phyloP scores from a whole-genome alignment of 306 rosid species.

The Fragaria ananassa region DNA sequence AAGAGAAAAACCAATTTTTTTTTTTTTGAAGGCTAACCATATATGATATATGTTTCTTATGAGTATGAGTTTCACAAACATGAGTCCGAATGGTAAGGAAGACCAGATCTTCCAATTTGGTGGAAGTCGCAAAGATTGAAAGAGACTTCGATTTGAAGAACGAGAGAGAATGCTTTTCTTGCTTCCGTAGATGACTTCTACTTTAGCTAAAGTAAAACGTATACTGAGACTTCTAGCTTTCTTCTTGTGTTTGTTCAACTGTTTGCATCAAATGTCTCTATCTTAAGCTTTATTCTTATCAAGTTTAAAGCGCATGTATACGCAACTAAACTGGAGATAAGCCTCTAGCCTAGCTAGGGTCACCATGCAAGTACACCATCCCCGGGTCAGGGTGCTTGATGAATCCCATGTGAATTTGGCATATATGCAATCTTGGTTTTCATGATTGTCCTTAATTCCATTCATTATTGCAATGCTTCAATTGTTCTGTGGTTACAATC shows the following conservation, averaged over 20 bases:
- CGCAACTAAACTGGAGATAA: background rate
- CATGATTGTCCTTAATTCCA: background rate
- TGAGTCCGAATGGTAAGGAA: background rate
- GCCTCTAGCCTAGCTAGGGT: background rate
- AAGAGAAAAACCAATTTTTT: background rate
- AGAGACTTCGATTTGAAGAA: background rate
- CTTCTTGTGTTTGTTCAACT: background rate
- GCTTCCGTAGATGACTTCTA: too few relatives aligned
- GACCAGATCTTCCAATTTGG: background rate
- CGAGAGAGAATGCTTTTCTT: too few relatives aligned
- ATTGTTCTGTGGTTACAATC: background rate
- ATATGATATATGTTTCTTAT: too few relatives aligned
- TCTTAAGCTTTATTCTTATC: background rate
- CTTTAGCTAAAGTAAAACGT: too few relatives aligned
- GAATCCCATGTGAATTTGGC: background rate
- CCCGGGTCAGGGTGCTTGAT: background rate
- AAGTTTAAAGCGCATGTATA: background rate
- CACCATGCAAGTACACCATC: background rate
- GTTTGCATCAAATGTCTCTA: background rate
- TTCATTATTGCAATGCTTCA: background rate
- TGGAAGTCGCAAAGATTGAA: background rate
- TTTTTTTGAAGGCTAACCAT: too few relatives aligned
- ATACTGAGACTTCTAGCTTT: background rate
- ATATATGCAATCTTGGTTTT: background rate
- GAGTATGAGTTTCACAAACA: background rate